Base-by-base conservation (phyloP, 805 yeast species). In the Nakazawaea anatomiae region DNA sequence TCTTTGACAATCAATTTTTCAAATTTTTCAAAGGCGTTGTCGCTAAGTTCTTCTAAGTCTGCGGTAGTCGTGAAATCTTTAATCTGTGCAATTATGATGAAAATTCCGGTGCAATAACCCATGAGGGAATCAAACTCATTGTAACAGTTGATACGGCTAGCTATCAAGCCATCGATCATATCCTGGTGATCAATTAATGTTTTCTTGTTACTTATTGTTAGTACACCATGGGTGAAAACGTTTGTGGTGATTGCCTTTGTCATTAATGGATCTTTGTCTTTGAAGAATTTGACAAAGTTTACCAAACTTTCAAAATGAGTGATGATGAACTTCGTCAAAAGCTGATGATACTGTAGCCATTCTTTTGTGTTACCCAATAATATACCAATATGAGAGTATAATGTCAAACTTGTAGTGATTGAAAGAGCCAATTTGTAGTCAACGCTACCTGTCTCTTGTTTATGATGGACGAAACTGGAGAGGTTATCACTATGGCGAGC, bases 81-180 rank as follows among this genome's bases (percentile, higher is more conserved):
- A 10, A 49, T 39, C 34, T 34, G 29, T 12, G 45, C 48, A 5
- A 49, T 31, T 7, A 11, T 14, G n/a, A 49, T 34, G 34, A 39
- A 39, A 8, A 49, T 25, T 6, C 44, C 48, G n/a, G 44, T 27
- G 40, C 52, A 49, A 31, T 49, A 49, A 7, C 52, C 48, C 40
- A 49, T 39, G 4, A 44, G 5, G 11, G 48, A 39, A 34, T 49
- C 52, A 29, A 49, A 49, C 38, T 49, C 52, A 14, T 39, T 38
- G 9, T 42, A 14, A 39, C n/a, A 6, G 3, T 18, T 10, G 18
- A 39, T 27, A 4, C 52, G 39, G 18, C 48, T 44, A 11, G 30
- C 28, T 1, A 29, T 18, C 41, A 49, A 39, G n/a, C 34, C 42
- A 8, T 25, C 28, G 7, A 39, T 27, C n/a, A 39, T 28, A 6